phyloP scores from a whole-genome alignment of 768 basidiomycete species.

The Boletus barrowsii region DNA sequence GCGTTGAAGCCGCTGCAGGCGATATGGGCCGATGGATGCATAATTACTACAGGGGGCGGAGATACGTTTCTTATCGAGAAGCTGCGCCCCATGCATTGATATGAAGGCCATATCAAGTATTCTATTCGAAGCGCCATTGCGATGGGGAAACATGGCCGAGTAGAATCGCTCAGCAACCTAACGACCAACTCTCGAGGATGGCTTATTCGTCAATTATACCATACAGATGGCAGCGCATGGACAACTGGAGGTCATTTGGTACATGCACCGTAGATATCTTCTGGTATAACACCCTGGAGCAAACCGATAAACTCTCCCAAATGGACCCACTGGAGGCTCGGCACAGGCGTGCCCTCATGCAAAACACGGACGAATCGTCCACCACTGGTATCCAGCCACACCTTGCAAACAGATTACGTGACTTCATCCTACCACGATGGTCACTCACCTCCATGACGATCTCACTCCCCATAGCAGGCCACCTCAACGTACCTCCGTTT shows the following conservation, averaged over 20 bases:
- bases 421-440: not conserved
- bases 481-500: slow-evolving; percentile 32
- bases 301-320: slow-evolving; percentile 35
- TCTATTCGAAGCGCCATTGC: not conserved
- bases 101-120: not conserved
- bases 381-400: slow-evolving; percentile 33
- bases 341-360: slow-evolving; percentile 42
- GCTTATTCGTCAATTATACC: not conserved
- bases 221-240: not conserved
- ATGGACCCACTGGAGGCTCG: slow-evolving; percentile 35
- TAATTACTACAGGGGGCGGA: not conserved
- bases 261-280: slow-evolving; percentile 27
- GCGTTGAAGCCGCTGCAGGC: not conserved
- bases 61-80: not conserved
- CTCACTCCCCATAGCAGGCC: slow-evolving; percentile 49
- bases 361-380: slow-evolving; percentile 40
- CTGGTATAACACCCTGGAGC: slow-evolving; percentile 35
- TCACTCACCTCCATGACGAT: slow-evolving; percentile 44
- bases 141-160: not conserved
- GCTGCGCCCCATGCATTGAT: not conserved
- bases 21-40: not conserved
- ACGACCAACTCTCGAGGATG: not conserved
- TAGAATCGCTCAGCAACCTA: not conserved
- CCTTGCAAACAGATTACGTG: slow-evolving; percentile 24
- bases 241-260: slow-evolving; percentile 1